phyloP scores from a whole-genome alignment of 1,284 basidiomycete genomes.

The Rhodotorula sp. region DNA sequence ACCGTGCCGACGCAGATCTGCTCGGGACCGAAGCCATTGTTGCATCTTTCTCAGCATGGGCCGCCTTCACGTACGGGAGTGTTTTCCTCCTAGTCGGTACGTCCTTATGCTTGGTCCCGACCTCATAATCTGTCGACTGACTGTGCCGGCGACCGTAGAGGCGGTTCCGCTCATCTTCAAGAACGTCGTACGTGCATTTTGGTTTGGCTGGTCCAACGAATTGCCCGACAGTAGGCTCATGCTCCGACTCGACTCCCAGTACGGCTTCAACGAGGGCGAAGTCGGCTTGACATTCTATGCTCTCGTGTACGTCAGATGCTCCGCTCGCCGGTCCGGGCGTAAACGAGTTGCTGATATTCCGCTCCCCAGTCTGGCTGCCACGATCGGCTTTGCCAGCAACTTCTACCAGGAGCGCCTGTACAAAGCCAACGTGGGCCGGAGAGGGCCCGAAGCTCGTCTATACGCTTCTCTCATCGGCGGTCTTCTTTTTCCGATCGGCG shows the following conservation, averaged over 20 bases:
- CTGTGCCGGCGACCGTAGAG: neutral
- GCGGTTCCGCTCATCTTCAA: slow-evolving; percentile 36
- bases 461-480: slow-evolving; percentile 66
- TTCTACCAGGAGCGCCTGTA: slow-evolving; percentile 53
- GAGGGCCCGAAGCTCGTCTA: slow-evolving; percentile 71
- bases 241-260: neutral
- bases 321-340: neutral
- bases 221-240: neutral
- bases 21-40: slow-evolving; percentile 42
- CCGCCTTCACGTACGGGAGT: neutral
- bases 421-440: slow-evolving; percentile 52
- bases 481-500: slow-evolving; percentile 50
- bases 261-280: slow-evolving; percentile 35
- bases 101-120: neutral
- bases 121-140: no score
- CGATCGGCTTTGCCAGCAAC: slow-evolving; percentile 28
- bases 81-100: neutral
- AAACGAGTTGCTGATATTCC: neutral
- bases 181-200: slow-evolving; percentile 8
- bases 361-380: slow-evolving; percentile 21
- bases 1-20: slow-evolving; percentile 12
- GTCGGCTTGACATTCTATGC: slow-evolving; percentile 33
- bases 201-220: no score
- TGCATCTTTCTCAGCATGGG: slow-evolving; percentile 34
- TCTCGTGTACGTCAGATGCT: slow-evolving; percentile 13